Percentiles rank a stretch among this genome's conserved stretches.
These are phyloP conservation scores for Sarocladium kiliense DNA, from an alignment of 2,329 filamentous ascomycete genomes.

Conservation along the genomic window DNA sequence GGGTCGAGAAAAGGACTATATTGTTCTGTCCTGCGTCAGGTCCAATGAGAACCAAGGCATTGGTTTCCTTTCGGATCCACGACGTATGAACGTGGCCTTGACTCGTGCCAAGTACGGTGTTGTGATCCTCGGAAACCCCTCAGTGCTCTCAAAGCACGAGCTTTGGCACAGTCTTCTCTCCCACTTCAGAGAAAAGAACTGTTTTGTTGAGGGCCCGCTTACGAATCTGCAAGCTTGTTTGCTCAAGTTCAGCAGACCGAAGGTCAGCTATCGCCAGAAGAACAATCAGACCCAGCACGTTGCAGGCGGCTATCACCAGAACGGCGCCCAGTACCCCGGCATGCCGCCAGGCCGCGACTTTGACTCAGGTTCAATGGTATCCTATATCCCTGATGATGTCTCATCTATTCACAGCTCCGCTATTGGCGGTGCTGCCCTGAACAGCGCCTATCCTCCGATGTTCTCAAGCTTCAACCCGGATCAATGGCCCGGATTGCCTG, in stretches of 20 bases:
- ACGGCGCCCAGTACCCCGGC: conserved; percentile 30
- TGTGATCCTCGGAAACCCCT: conserved; percentile 95
- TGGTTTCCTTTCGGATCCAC: conserved; percentile 95
- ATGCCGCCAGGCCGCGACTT: conserved; percentile 45
- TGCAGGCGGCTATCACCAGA: conserved; percentile 22
- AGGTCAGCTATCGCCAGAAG: conserved; percentile 88
- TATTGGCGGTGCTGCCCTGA: conserved; percentile 75
- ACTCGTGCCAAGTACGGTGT: conserved; percentile 96
- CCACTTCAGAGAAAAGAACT: conserved; percentile 96
- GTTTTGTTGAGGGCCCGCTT: conserved; percentile 89
- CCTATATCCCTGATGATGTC: conserved; percentile 95
- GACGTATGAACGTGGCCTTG: conserved; percentile 92
- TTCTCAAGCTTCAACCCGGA: conserved; percentile 89
- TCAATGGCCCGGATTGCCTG: conserved; percentile 77
- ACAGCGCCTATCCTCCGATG: conserved; percentile 79
- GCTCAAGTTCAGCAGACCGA: conserved; percentile 90
- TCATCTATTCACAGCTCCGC: conserved; percentile 93
- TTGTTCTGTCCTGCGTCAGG: conserved; percentile 93
- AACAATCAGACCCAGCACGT: conserved; percentile 69
- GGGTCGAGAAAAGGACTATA: conserved; percentile 98
- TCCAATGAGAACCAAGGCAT: conserved; percentile 99
- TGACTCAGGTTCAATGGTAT: conserved; percentile 84
- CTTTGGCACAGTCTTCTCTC: conserved; percentile 93
- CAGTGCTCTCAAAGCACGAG: conserved; percentile 95
- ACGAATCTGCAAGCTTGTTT: conserved; percentile 95